A percentile compares a stretch with the other conserved stretches of the same genome.
Evolutionary conservation across 164 flowering plant species (phyloP).

Genomic region (Cinnamomum chago): DNA sequence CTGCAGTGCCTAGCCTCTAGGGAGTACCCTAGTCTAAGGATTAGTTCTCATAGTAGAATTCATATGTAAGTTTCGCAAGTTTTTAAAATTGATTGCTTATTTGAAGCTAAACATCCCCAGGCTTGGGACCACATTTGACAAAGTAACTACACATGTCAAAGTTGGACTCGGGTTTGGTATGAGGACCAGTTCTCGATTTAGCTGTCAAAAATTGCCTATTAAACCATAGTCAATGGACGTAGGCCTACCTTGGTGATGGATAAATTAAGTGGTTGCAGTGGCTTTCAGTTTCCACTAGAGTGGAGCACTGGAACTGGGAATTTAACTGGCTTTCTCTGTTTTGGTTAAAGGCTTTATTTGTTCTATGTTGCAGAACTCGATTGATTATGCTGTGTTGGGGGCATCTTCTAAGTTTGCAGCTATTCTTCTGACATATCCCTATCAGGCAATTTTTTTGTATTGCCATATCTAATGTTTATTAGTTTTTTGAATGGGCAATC

Average conservation of each 20-base stretch:
- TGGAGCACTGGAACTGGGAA: neutral
- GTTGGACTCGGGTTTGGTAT: no score
- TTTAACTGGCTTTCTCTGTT: neutral
- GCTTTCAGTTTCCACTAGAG: neutral
- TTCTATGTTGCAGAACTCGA: slow-evolving; percentile 53
- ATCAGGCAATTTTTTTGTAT: slow-evolving; percentile 46
- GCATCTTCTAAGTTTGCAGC: slow-evolving; percentile 90
- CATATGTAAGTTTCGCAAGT: no score
- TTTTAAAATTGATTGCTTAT: no score
- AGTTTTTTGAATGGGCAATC: neutral
- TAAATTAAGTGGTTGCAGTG: neutral
- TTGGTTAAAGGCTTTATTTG: neutral
- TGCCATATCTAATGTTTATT: neutral
- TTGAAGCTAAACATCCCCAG: no score
- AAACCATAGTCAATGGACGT: neutral
- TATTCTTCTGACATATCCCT: slow-evolving; percentile 81
- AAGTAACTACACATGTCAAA: no score
- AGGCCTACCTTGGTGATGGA: neutral
- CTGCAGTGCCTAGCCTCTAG: no score
- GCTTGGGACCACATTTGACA: no score
- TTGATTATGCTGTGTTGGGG: slow-evolving; percentile 78
- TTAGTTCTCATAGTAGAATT: no score
- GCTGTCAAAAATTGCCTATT: no score
- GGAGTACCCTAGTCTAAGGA: no score
- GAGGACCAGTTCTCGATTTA: no score